phyloP scores from a whole-genome alignment of 2,329 filamentous ascomycete genomes.

The Fusarium hostae region DNA sequence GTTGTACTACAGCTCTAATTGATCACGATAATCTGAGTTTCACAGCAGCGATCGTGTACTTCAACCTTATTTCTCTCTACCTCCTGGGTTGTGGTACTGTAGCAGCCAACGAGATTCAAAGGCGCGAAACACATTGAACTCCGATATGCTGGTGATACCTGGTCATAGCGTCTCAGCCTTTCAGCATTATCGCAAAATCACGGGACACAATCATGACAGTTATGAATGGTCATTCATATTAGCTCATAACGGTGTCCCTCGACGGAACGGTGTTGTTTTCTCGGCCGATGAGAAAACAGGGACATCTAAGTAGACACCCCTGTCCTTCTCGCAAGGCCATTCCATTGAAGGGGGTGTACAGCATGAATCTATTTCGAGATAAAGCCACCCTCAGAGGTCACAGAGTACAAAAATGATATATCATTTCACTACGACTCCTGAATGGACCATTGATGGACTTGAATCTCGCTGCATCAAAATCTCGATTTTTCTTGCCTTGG shows the following conservation, averaged over 20 bases:
- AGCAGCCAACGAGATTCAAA: background rate
- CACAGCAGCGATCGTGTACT: background rate
- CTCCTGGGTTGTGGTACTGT: background rate
- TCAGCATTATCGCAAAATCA: slow-evolving; percentile 38
- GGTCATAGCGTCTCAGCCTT: slow-evolving; percentile 32
- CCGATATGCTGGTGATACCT: slow-evolving; percentile 16
- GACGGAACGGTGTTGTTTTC: slow-evolving; percentile 46
- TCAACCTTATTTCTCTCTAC: slow-evolving; percentile 1
- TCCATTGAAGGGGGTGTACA: slow-evolving; percentile 1
- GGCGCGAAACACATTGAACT: background rate
- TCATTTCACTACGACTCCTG: slow-evolving; percentile 31
- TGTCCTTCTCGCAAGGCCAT: background rate
- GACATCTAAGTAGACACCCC: slow-evolving; percentile 19
- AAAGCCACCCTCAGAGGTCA: slow-evolving; percentile 33
- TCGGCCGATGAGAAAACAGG: slow-evolving; percentile 45
- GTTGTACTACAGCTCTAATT: background rate
- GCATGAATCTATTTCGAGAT: slow-evolving; percentile 27
- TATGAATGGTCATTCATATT: slow-evolving; percentile 25
- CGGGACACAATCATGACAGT: slow-evolving; percentile 27
- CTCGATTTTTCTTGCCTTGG: slow-evolving; percentile 34
- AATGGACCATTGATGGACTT: slow-evolving; percentile 37
- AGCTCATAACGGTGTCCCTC: slow-evolving; percentile 36
- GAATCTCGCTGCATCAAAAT: slow-evolving; percentile 41
- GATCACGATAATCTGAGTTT: background rate
- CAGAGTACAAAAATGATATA: slow-evolving; percentile 33